Base-by-base conservation (phyloP, 441 rosid genomes). In the Syzygium malaccense region DNA sequence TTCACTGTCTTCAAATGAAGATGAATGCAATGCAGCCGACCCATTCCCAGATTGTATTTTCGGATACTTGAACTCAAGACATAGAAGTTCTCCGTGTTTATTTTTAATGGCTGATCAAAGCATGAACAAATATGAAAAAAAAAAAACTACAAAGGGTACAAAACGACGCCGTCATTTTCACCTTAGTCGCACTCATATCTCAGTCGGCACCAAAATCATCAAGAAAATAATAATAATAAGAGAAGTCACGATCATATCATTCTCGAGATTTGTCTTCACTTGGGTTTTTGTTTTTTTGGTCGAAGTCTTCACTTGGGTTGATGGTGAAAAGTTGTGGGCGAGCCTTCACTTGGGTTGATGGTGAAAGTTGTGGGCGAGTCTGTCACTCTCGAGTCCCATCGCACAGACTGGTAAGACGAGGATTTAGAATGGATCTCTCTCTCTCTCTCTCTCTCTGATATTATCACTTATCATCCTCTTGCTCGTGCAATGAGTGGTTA, bases 361-460 rank as follows among this genome's bases (percentile, higher is more conserved):
- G 45, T 11, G 86, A 28, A 49, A n/a, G 7, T 6, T 26, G 86
- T 86, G 88, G 90, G 83, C 60, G 60, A 89, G 86, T 54, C 45
- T 54, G 88, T 91, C 92, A 56, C 28, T 89, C 57, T 88, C 92
- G 66, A 23, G 68, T 57, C 85, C 89, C 90, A 32, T 41, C 87
- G 51, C 55, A 83, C 89, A 68, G 83, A 9, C 78, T 33, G 78
- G 45, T 8, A 32, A 9, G 78, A 20, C 17, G 48, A 11, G 28
- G 51, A 71, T 23, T 23, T 26, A 17, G 7, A 23, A 6, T 14
- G 9, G 51, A 75, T 37, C 90, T 86, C 85, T 86, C 57, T 89
- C 56, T 80, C 89, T 68, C 86, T 86, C 37, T 90, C 91, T 89
- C 90, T 87, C 89, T 91, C 86, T 86, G 8, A 68, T 19, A 33